Evolutionary conservation across 352 stramenopile genomes (phyloP), one percentile per base, ranked within the genome.

Genomic region (Sclerospora graminicola): DNA sequence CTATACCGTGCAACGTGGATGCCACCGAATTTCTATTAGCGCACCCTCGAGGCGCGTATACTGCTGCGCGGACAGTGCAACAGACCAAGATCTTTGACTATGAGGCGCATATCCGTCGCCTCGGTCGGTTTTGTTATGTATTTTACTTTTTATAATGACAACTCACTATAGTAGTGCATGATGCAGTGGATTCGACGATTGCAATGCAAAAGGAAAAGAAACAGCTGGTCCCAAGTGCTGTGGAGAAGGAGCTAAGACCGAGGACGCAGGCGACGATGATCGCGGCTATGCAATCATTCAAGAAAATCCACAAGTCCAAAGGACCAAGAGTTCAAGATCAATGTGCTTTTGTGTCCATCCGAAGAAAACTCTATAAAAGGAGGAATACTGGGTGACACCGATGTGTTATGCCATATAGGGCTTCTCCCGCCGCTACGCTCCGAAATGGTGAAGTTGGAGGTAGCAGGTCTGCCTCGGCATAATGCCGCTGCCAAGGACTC

Each of bases 261-360:
- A 66, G 70, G 9, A 75, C 71, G 0, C 64, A 82, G 41, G 66
- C 59, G 18, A 91, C 79, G 30, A 54, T 91, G 40, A 55, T 65
- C 6, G 79, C 75, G 1, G 79, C 79, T 1, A 87, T 91, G 79
- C 31, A 51, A 21, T 50, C 68, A 10, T 81, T 91, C 45, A 63
- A 78, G 33, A 19, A 48, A 7, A 51, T 69, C 18, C 74, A 72
- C 30, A 46, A 20, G 49, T 53, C 7, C 30, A 74, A 46, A 67
- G 9, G 24, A 65, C 5, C 64, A 89, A 27, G 79, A 91, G 59
- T 91, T 83, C 69, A 91, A 91, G 57, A 69, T 91, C 48, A 89
- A 81, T 31, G 58, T 89, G 21, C 60, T 91, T 11, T 63, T 91
- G 28, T 87, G 76, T 45, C 43, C 59, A 20, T 40, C 52, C 19